phyloP scores from a whole-genome alignment of 2,329 filamentous ascomycete species.

The Phyllosticta paracitricarpa region DNA sequence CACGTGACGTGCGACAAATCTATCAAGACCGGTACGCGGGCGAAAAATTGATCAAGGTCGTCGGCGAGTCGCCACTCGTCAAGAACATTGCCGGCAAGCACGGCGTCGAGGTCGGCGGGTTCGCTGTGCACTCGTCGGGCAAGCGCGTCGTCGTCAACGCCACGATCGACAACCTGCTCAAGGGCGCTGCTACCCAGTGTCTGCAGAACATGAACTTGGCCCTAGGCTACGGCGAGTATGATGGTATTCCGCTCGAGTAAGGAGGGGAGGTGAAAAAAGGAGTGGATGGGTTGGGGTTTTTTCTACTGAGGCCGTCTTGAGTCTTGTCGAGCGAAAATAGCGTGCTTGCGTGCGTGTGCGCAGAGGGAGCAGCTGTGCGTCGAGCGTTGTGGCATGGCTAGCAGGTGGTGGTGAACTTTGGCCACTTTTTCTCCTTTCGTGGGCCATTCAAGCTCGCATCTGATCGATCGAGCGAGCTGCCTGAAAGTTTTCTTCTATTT shows the following conservation, averaged over 20 bases:
- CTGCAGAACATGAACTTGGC: slow-evolving; percentile 92
- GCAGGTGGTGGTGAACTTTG: background rate
- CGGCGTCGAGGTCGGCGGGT: slow-evolving; percentile 86
- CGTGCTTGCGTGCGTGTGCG: background rate
- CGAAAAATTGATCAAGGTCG: slow-evolving; percentile 88
- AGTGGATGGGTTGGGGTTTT: background rate
- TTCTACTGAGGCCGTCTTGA: background rate
- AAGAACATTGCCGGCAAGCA: slow-evolving; percentile 79
- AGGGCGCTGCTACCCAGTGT: slow-evolving; percentile 89
- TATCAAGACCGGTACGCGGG: slow-evolving; percentile 96
- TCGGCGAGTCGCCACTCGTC: slow-evolving; percentile 77
- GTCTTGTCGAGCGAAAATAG: background rate
- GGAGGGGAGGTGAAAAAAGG: background rate
- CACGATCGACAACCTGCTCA: slow-evolving; percentile 87
- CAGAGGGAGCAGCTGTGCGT: background rate
- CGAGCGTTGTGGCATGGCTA: background rate
- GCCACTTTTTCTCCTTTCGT: background rate
- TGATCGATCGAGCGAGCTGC: background rate
- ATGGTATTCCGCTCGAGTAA: slow-evolving; percentile 57
- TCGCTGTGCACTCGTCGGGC: slow-evolving; percentile 81
- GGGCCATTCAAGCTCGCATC: background rate
- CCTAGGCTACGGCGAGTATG: slow-evolving; percentile 80
- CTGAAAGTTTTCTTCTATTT: background rate
- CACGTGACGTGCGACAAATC: slow-evolving; percentile 82
- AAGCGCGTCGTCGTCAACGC: slow-evolving; percentile 91